Percentiles rank a stretch among this genome's conserved stretches.
Evolutionary conservation across 495 filamentous ascomycete species (phyloP).

Genomic region (Chaetomium cochliodes): DNA sequence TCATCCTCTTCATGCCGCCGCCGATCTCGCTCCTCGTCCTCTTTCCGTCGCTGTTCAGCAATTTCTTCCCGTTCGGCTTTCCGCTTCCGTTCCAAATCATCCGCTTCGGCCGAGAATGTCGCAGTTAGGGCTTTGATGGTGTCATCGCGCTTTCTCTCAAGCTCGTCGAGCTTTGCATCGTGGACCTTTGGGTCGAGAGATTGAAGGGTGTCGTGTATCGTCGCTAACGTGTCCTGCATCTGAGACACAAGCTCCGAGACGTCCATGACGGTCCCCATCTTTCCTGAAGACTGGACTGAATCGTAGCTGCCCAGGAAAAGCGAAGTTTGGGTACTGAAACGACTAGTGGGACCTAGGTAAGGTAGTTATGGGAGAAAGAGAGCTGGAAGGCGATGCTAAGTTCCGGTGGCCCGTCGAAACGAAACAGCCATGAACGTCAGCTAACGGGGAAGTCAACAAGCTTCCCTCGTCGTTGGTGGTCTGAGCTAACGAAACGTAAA

Average conservation of each 20-base stretch:
- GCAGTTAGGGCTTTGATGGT: constrained; percentile 29
- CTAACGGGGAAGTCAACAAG: too few relatives aligned
- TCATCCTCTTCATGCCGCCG: constrained; percentile 36
- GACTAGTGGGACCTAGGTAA: too few relatives aligned
- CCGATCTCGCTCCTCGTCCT: constrained; percentile 39
- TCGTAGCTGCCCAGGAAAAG: too few relatives aligned
- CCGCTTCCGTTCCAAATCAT: constrained; percentile 25
- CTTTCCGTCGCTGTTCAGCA: constrained; percentile 28
- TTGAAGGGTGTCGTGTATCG: constrained; percentile 35
- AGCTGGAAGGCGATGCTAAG: too few relatives aligned
- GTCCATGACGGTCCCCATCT: constrained; percentile 27
- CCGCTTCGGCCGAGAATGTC: constrained; percentile 30
- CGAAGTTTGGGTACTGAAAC: too few relatives aligned
- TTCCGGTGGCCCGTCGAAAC: too few relatives aligned
- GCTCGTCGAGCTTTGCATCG: constrained; percentile 33
- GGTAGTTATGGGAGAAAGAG: too few relatives aligned
- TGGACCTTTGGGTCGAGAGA: constrained; percentile 31
- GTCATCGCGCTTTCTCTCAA: constrained; percentile 33
- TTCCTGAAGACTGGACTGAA: not conserved
- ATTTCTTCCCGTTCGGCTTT: constrained; percentile 31
- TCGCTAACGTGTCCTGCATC: constrained; percentile 40
- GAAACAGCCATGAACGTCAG: too few relatives aligned
- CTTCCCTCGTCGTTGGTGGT: too few relatives aligned
- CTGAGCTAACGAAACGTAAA: too few relatives aligned
- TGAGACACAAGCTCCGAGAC: constrained; percentile 35